Conservation (phyloP, 1,284 basidiomycete genomes). For the Trichosporon sp. region DNA sequence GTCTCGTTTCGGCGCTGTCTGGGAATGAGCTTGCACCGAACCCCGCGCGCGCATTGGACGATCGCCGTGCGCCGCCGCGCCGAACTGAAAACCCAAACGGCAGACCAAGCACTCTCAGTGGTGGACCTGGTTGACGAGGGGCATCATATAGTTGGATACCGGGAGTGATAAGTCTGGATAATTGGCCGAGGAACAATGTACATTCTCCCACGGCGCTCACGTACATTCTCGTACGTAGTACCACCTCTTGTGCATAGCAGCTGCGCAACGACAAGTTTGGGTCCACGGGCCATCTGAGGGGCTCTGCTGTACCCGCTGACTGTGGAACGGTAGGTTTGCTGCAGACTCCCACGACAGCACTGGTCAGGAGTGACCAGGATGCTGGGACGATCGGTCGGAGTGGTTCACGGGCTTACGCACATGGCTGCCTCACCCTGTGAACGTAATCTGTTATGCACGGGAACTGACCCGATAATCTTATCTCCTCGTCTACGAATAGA, state of each 20-base stretch:
- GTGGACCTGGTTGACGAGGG: not conserved
- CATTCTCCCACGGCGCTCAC: not conserved
- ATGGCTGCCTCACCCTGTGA: not conserved
- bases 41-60: not conserved
- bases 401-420: not conserved
- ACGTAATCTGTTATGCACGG: slow-evolving; percentile 15
- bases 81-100: not conserved
- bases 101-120: not conserved
- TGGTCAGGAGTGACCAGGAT: not conserved
- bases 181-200: not conserved
- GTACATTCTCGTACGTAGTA: not conserved
- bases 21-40: not conserved
- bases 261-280: not conserved
- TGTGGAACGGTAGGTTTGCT: not conserved
- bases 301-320: not conserved
- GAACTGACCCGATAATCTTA: slow-evolving; percentile 19
- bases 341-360: too few species aligned
- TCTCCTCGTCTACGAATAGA: slow-evolving; percentile 9
- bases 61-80: not conserved
- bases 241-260: not conserved
- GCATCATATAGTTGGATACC: not conserved
- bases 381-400: not conserved
- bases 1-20: not conserved
- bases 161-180: not conserved
- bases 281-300: not conserved